phyloP scores from a whole-genome alignment of 2,329 filamentous ascomycete genomes.

The Curvularia sp. region DNA sequence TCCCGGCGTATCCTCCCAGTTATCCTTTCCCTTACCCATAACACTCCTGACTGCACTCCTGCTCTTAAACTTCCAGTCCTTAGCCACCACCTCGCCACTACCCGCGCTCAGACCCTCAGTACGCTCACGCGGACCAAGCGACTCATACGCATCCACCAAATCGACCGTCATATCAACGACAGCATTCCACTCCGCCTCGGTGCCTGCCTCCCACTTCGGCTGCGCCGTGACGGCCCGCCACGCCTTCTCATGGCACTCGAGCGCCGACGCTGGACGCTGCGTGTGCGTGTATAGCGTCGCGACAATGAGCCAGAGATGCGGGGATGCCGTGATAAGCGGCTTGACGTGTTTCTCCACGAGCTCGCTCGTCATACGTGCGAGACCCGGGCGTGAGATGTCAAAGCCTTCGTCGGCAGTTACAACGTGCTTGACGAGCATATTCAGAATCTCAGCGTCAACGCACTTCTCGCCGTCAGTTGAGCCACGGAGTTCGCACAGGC shows the following conservation, averaged over 20 bases:
- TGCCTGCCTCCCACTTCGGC: constrained; percentile 63
- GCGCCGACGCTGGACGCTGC: constrained; percentile 70
- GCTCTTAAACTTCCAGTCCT: constrained; percentile 87
- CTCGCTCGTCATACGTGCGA: constrained; percentile 68
- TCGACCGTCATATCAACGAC: constrained; percentile 81
- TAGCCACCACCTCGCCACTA: constrained; percentile 69
- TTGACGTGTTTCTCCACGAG: constrained; percentile 77
- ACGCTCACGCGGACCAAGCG: constrained; percentile 61
- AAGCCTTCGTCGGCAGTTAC: constrained; percentile 55
- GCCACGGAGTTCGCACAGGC: constrained; percentile 76
- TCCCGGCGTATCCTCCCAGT: constrained; percentile 78
- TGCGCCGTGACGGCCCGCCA: constrained; percentile 76
- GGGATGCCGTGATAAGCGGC: constrained; percentile 82
- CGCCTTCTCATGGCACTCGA: constrained; percentile 86
- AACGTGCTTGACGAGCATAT: constrained; percentile 74
- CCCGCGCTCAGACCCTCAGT: constrained; percentile 61
- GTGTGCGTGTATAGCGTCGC: constrained; percentile 76
- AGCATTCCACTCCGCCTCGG: constrained; percentile 70
- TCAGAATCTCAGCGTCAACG: constrained; percentile 76
- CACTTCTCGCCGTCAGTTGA: constrained; percentile 73
- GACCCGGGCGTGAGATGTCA: constrained; percentile 54
- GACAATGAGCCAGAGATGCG: constrained; percentile 78
- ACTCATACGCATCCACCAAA: constrained; percentile 83
- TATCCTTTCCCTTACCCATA: constrained; percentile 79
- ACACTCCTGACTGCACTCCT: constrained; percentile 83